Evolutionary conservation across 768 basidiomycete genomes (phyloP), one percentile per base, ranked within the genome.

Genomic region (Suillus discolor): DNA sequence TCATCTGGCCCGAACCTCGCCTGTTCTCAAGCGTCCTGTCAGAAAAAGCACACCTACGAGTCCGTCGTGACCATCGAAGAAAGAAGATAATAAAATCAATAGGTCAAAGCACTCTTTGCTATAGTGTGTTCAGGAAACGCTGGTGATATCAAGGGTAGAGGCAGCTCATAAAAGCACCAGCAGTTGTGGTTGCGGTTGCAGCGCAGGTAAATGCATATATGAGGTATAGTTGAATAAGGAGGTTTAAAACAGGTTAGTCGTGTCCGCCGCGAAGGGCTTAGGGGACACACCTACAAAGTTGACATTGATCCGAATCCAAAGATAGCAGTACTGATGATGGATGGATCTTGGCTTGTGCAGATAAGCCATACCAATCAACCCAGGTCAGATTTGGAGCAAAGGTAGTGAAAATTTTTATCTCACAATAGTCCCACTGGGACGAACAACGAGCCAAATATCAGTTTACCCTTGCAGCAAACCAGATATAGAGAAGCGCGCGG

Each of bases 181-280:
- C 25, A 28, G 25, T 28, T 28, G 25, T 2, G 25, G 89, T 75
- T 1, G 89, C 89, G 66, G 85, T 87, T 13, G 89, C 89, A 39
- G 88, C 88, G 68, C 84, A 89, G 11, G 79, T 80, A 77, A 91
- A 92, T 0, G 89, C 81, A 74, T 91, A 90, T 25, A 91, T 87
- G 42, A 92, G 83, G 70, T 91, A 90, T 34, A 91, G 76, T 71
- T 84, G 83, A 60, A 90, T 89, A 0, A 89, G 89, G 36, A 91
- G 79, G 81, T 87, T 65, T 38, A 39, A 25, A 62, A 65, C 61
- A 64, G 60, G 31, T 57, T 36, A 62, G 61, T 20, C 20, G 11
- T 28, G 25, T 49, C 49, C 36, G 39, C 42, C 31, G 51, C 51
- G 28, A 28, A 28, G 71, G n/a, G n/a, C n/a, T n/a, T n/a, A n/a